phyloP scores from a whole-genome alignment of 2,329 filamentous ascomycete species.

The Chalaropsis thielavioides region DNA sequence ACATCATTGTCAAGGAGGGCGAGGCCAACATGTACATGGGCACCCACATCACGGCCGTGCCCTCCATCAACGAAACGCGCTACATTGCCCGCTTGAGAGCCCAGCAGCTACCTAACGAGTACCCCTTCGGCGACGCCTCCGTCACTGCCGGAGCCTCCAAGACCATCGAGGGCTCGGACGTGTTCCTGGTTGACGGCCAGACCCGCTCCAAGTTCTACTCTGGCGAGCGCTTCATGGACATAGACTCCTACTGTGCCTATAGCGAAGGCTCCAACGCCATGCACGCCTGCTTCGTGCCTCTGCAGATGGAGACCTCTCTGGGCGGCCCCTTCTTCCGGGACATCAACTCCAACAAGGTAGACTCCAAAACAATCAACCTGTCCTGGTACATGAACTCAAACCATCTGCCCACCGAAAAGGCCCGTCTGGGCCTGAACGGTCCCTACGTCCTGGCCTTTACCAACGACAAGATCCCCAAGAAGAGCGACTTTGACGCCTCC shows the following conservation, averaged over 20 bases:
- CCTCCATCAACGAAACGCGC: slow-evolving; percentile 44
- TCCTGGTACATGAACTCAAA: slow-evolving; percentile 57
- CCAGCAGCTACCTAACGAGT: slow-evolving; percentile 35
- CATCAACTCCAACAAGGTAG: slow-evolving; percentile 51
- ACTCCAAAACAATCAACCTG: slow-evolving; percentile 36
- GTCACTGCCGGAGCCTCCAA: slow-evolving; percentile 38
- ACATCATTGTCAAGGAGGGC: slow-evolving; percentile 46
- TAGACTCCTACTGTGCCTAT: slow-evolving; percentile 47
- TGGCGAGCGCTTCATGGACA: slow-evolving; percentile 54
- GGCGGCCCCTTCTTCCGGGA: slow-evolving; percentile 54
- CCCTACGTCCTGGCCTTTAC: slow-evolving; percentile 50
- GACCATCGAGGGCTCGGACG: slow-evolving; percentile 43
- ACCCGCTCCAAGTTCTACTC: slow-evolving; percentile 59
- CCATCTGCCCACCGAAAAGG: slow-evolving; percentile 48
- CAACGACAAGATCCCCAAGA: slow-evolving; percentile 39
- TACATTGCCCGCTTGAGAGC: slow-evolving; percentile 48
- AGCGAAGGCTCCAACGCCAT: slow-evolving; percentile 31
- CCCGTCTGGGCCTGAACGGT: slow-evolving; percentile 48
- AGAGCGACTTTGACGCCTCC: slow-evolving; percentile 35
- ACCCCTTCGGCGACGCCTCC: slow-evolving; percentile 40
- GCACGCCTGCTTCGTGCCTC: slow-evolving; percentile 47
- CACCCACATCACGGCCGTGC: slow-evolving; percentile 45
- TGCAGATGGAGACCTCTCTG: slow-evolving; percentile 43
- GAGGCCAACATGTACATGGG: slow-evolving; percentile 46
- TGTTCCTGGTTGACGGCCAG: slow-evolving; percentile 45